Evolutionary conservation across 2,329 filamentous ascomycete species (phyloP).

Genomic region (Talaromyces sp.): DNA sequence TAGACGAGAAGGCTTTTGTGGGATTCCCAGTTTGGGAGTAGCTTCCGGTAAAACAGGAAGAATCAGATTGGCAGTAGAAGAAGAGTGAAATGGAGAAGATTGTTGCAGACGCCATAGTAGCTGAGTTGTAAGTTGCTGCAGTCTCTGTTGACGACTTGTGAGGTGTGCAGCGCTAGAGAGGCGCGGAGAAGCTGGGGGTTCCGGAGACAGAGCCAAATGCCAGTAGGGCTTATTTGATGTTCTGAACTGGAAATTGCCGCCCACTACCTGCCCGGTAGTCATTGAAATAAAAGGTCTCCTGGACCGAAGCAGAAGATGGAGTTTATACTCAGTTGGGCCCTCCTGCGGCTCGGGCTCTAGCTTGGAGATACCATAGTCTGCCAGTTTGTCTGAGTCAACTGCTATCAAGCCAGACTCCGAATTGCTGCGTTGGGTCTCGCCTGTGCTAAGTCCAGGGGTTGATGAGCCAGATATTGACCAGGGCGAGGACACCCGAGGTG

Average conservation of each 20-base stretch:
- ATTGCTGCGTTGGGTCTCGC: conserved; percentile 26
- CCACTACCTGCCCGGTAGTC: conserved; percentile 59
- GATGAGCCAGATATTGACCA: conserved; percentile 65
- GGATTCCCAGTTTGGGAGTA: conserved; percentile 55
- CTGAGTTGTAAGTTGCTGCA: conserved; percentile 92
- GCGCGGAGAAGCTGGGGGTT: background rate
- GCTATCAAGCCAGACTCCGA: conserved; percentile 39
- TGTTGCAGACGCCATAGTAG: conserved; percentile 92
- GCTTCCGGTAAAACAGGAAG: conserved; percentile 70
- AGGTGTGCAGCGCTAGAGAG: conserved; percentile 50
- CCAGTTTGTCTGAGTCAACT: conserved; percentile 37
- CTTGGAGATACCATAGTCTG: conserved; percentile 66
- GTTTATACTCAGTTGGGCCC: conserved; percentile 93
- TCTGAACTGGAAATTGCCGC: conserved; percentile 50
- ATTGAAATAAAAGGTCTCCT: conserved; percentile 69
- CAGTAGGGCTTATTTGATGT: conserved; percentile 26
- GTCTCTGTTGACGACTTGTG: conserved; percentile 73
- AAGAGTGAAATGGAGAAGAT: conserved; percentile 84
- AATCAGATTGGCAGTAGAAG: conserved; percentile 69
- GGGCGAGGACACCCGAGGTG: conserved; percentile 82
- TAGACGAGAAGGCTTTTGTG: conserved; percentile 52
- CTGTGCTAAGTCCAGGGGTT: conserved; percentile 32
- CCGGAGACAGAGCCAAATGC: conserved; percentile 27
- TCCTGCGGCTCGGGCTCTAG: conserved; percentile 89
- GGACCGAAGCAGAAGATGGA: conserved; percentile 80